Evolutionary conservation across 768 basidiomycete genomes (phyloP).

Genomic region (Suillus paluster): DNA sequence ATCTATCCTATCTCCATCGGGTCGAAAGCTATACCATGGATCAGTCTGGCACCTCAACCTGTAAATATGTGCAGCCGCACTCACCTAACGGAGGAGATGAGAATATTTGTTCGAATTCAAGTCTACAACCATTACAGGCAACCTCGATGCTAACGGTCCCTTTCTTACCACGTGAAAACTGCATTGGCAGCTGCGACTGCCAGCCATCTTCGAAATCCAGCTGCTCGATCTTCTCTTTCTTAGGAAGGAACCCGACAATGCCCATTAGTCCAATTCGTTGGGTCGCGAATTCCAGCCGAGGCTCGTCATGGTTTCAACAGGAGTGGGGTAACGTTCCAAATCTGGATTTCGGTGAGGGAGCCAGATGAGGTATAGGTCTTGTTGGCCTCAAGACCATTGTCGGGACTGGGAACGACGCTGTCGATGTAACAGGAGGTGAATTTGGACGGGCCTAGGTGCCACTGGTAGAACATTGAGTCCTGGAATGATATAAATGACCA

Average conservation of each 20-base stretch:
- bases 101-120: constrained; percentile 22
- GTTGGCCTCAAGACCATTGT: constrained; percentile 11
- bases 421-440: constrained; percentile 22
- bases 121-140: constrained; percentile 16
- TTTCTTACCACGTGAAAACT: constrained; percentile 12
- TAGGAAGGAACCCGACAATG: constrained; percentile 12
- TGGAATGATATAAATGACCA: constrained; percentile 3
- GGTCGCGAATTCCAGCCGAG: constrained; percentile 22
- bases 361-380: constrained; percentile 19
- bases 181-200: constrained; percentile 12
- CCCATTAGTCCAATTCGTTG: constrained; percentile 16
- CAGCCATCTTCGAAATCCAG: constrained; percentile 13
- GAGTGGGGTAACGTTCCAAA: constrained; percentile 23
- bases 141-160: constrained; percentile 18
- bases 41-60: neutral
- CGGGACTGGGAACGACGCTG: constrained; percentile 15
- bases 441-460: constrained; percentile 15
- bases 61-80: constrained; percentile 6
- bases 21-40: neutral
- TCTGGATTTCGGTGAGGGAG: constrained; percentile 19
- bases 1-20: neutral
- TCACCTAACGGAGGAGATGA: constrained; percentile 22
- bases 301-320: constrained; percentile 1
- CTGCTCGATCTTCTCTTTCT: constrained; percentile 8
- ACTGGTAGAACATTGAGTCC: constrained; percentile 28